Percentiles rank a stretch among this genome's conserved stretches.
phyloP scores from a whole-genome alignment of 1,284 basidiomycete genomes.

The Fomes fomentarius region DNA sequence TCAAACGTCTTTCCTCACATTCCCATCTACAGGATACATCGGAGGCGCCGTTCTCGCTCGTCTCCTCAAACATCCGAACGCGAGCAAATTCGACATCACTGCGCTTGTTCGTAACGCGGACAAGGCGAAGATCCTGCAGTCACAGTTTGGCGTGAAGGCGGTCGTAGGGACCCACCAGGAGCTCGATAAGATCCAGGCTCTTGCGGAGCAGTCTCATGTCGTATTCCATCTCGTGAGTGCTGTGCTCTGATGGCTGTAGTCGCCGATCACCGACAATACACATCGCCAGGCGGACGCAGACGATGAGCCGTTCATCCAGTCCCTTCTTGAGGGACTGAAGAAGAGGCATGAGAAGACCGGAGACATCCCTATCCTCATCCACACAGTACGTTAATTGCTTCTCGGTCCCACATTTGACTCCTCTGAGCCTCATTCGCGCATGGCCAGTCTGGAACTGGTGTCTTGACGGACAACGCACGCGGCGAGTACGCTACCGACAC shows the following conservation, averaged over 20 bases:
- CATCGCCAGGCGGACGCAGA: conserved; percentile 45
- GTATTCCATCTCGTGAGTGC: conserved; percentile 29
- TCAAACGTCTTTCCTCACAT: not conserved
- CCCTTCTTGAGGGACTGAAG: conserved; percentile 50
- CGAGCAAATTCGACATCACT: conserved; percentile 26
- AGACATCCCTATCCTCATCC: conserved; percentile 48
- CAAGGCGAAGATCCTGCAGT: conserved; percentile 31
- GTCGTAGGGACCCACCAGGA: conserved; percentile 30
- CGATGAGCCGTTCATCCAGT: conserved; percentile 39
- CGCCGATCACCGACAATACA: conserved; percentile 27
- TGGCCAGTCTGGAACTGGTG: conserved; percentile 50
- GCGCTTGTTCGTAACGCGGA: conserved; percentile 26
- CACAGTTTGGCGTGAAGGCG: conserved; percentile 30
- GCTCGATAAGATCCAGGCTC: conserved; percentile 26
- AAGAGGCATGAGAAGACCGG: conserved; percentile 45
- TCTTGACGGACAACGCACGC: conserved; percentile 34
- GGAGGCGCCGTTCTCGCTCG: conserved; percentile 30
- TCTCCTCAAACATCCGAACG: conserved; percentile 27
- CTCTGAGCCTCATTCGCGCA: too few relatives aligned
- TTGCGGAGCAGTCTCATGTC: conserved; percentile 29
- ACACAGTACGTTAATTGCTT: conserved; percentile 44
- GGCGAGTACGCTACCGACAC: conserved; percentile 32
- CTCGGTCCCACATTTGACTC: not conserved
- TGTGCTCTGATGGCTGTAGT: conserved; percentile 4
- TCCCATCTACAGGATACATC: conserved; percentile 27